Percentiles rank a stretch among this genome's conserved stretches.
Conservation (phyloP, 1,139 yeast genomes). For the Blastobotrys proliferans region DNA sequence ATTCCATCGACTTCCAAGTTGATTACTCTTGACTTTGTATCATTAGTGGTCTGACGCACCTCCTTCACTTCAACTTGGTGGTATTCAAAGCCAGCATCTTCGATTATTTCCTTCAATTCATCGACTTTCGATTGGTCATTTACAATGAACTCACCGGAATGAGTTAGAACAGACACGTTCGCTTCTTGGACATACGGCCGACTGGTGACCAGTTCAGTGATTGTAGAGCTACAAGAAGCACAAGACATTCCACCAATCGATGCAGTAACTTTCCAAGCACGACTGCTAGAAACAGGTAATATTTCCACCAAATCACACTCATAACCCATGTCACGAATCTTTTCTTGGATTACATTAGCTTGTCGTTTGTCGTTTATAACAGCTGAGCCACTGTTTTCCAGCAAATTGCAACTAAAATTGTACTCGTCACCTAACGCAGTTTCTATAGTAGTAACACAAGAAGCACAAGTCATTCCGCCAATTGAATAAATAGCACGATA, state of each 20-base stretch:
- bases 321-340: slow-evolving; percentile 54
- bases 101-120: slow-evolving; percentile 7
- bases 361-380: slow-evolving; percentile 44
- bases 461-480: slow-evolving; percentile 64
- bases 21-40: slow-evolving; percentile 46
- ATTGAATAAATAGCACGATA: slow-evolving; percentile 53
- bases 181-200: slow-evolving; percentile 52
- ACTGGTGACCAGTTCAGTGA: slow-evolving; percentile 46
- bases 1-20: slow-evolving; percentile 61
- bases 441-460: slow-evolving; percentile 50
- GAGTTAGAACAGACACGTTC: slow-evolving; percentile 55
- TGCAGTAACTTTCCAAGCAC: slow-evolving; percentile 48
- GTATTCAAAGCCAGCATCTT: slow-evolving; percentile 44
- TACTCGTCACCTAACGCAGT: slow-evolving; percentile 34
- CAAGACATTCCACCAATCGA: slow-evolving; percentile 73
- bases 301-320: slow-evolving; percentile 56
- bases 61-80: slow-evolving; percentile 31
- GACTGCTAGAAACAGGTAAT: slow-evolving; percentile 45
- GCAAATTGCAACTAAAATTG: slow-evolving; percentile 36
- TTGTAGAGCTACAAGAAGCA: slow-evolving; percentile 62
- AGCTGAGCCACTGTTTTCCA: slow-evolving; percentile 33
- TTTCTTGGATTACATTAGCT: slow-evolving; percentile 46
- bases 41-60: slow-evolving; percentile 19
- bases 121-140: slow-evolving; percentile 24
- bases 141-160: slow-evolving; percentile 57